Conservation (phyloP, 257 asterid species). For the Nicotiana otophora region DNA sequence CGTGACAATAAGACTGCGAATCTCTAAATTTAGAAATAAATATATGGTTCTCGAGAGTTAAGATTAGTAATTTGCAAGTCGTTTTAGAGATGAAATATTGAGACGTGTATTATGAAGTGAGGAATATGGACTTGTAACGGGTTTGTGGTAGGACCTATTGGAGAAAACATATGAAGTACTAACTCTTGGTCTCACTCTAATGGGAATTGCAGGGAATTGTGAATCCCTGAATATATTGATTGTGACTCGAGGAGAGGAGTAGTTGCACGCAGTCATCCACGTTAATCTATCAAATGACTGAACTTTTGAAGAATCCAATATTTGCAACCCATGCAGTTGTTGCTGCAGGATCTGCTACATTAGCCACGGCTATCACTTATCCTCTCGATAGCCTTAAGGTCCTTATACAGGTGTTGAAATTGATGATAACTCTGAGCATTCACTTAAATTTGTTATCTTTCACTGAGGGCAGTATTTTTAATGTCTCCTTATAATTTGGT, state of each 20-base stretch:
- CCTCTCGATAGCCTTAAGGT: constrained; percentile 88
- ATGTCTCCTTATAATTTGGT: neutral
- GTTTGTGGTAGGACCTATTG: neutral
- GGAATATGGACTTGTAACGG: neutral
- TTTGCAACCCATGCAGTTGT: constrained; percentile 64
- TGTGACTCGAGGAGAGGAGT: neutral
- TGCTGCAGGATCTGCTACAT: constrained; percentile 58
- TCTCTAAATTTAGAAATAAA: too few species aligned
- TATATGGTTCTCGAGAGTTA: too few species aligned
- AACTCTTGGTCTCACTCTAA: neutral
- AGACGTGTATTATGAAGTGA: neutral
- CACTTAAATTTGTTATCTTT: neutral
- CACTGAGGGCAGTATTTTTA: neutral
- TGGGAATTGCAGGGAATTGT: neutral
- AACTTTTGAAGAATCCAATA: constrained; percentile 44
- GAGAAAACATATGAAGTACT: neutral
- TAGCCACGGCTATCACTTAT: constrained; percentile 54
- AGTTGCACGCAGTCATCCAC: neutral
- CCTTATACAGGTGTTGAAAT: constrained; percentile 56
- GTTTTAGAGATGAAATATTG: too few species aligned
- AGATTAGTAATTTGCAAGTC: too few species aligned
- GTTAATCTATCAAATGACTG: constrained; percentile 51
- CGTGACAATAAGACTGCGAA: too few species aligned
- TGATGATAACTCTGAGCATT: neutral
- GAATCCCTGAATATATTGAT: constrained; percentile 3